Evolutionary conservation across 441 rosid genomes (phyloP).

Genomic region (Pelargonium australe): DNA sequence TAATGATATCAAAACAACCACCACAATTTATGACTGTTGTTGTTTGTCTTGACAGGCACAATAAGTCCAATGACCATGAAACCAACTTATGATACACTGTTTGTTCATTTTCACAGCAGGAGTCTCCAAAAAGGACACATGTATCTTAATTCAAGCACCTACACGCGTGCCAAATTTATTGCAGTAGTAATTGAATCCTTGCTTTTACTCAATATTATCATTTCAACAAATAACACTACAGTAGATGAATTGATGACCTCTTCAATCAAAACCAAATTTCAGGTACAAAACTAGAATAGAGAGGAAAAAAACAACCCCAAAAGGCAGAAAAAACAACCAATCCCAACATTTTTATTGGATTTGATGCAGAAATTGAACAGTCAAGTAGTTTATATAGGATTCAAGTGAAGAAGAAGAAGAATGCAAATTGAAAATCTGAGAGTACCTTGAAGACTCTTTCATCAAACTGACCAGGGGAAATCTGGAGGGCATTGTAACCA

Average conservation of each 20-base stretch:
- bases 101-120: too few species aligned
- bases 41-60: neutral
- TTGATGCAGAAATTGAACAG: too few species aligned
- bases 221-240: too few species aligned
- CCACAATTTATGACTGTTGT: neutral
- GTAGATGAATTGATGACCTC: too few species aligned
- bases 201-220: neutral
- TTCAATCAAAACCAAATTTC: too few species aligned
- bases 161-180: neutral
- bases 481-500: constrained; percentile 77
- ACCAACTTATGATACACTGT: neutral
- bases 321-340: neutral
- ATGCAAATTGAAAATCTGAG: neutral
- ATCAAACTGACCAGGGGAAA: constrained; percentile 83
- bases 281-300: too few species aligned
- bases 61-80: neutral
- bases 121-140: too few species aligned
- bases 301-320: neutral
- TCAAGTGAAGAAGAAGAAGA: neutral
- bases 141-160: neutral
- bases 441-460: constrained; percentile 80
- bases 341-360: neutral
- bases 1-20: neutral
- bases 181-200: neutral
- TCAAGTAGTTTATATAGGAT: neutral